Conservation (phyloP, 2,329 filamentous ascomycete genomes). For the Beauveria scarabaeidicola region DNA sequence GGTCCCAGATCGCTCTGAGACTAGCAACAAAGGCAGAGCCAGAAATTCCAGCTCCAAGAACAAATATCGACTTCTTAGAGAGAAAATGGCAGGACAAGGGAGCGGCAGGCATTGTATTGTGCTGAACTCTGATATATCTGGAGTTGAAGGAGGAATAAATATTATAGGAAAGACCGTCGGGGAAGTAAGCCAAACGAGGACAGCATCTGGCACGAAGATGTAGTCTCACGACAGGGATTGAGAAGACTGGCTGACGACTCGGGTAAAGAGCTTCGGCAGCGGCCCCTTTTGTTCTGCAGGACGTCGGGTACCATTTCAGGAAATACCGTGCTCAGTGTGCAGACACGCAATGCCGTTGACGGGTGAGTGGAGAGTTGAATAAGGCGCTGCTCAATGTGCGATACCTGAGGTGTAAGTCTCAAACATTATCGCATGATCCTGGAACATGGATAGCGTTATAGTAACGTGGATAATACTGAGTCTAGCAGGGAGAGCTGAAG, state of each 20-base stretch:
- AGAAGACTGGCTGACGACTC: not conserved
- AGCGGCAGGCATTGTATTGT: not conserved
- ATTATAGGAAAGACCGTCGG: not conserved
- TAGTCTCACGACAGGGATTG: not conserved
- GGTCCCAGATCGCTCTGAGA: constrained; percentile 31
- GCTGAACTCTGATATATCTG: not conserved
- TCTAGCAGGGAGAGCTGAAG: too few relatives aligned
- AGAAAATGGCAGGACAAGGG: constrained; percentile 20
- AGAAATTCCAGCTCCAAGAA: constrained; percentile 35
- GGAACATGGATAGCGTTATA: too few relatives aligned
- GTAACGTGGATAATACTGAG: too few relatives aligned
- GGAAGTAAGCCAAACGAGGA: not conserved
- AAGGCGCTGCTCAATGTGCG: too few relatives aligned
- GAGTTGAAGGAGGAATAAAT: not conserved
- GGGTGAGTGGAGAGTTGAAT: not conserved
- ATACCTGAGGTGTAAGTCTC: too few relatives aligned
- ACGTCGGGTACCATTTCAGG: not conserved
- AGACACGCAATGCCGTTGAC: not conserved
- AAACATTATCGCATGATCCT: too few relatives aligned
- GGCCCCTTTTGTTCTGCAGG: not conserved
- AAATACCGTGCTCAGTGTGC: not conserved
- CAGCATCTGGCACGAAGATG: too few relatives aligned
- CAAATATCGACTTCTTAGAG: constrained; percentile 32
- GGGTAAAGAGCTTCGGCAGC: not conserved
- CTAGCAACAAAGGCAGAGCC: constrained; percentile 34